Conservation (phyloP, 2,329 filamentous ascomycete species). For the Fusarium sp. region DNA sequence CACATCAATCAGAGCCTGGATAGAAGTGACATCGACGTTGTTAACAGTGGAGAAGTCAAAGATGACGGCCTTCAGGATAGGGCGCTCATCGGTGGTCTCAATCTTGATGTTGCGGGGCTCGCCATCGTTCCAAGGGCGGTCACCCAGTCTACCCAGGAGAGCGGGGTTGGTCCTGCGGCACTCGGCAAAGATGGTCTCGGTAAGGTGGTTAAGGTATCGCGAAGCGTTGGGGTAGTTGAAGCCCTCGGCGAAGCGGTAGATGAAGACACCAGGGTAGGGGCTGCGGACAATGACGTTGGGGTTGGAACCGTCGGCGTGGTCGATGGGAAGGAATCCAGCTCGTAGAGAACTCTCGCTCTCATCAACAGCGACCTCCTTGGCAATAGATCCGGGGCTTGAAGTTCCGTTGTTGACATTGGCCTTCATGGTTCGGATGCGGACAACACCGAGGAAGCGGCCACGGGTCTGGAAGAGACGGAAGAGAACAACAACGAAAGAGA, state of each 20-base stretch:
- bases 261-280: constrained; percentile 65
- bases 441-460: constrained; percentile 82
- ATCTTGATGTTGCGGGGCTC: constrained; percentile 52
- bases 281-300: constrained; percentile 57
- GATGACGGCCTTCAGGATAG: constrained; percentile 66
- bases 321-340: constrained; percentile 60
- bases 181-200: constrained; percentile 57
- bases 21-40: constrained; percentile 66
- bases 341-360: constrained; percentile 59
- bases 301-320: constrained; percentile 64
- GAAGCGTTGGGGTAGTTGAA: constrained; percentile 69
- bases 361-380: constrained; percentile 50
- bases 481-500: constrained; percentile 77
- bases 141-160: constrained; percentile 59
- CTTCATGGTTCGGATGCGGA: constrained; percentile 87
- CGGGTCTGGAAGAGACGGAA: constrained; percentile 83
- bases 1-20: constrained; percentile 66
- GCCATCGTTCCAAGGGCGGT: constrained; percentile 70
- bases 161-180: constrained; percentile 59
- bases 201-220: constrained; percentile 62
- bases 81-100: constrained; percentile 52
- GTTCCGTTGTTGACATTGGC: constrained; percentile 73
- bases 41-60: constrained; percentile 68
- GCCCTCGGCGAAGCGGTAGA: constrained; percentile 66
- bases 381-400: constrained; percentile 39